Evolutionary conservation across 2,329 filamentous ascomycete species (phyloP).

Genomic region (Pochonia chlamydosporia): DNA sequence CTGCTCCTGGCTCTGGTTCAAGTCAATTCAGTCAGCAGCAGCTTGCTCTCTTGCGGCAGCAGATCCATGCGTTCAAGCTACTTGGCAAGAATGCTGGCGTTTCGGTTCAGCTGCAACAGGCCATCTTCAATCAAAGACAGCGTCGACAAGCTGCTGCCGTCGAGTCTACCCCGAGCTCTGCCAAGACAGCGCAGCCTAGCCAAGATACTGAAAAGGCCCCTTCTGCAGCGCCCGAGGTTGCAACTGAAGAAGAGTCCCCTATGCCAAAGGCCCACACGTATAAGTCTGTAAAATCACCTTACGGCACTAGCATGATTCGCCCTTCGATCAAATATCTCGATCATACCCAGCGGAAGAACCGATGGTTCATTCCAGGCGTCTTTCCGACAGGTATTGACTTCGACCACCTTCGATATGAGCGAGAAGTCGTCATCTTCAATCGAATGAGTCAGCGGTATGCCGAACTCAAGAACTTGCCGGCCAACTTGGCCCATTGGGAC

Average conservation of each 20-base stretch:
- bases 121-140: constrained; percentile 70
- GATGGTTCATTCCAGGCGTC: constrained; percentile 77
- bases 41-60: constrained; percentile 68
- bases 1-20: constrained; percentile 25
- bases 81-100: constrained; percentile 83
- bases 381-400: constrained; percentile 86
- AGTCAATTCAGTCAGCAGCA: constrained; percentile 74
- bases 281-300: constrained; percentile 71
- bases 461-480: constrained; percentile 77
- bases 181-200: constrained; percentile 22
- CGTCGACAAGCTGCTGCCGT: constrained; percentile 52
- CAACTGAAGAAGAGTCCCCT: constrained; percentile 24
- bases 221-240: constrained; percentile 30
- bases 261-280: constrained; percentile 47
- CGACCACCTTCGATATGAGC: constrained; percentile 77
- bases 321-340: constrained; percentile 70
- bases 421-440: constrained; percentile 85
- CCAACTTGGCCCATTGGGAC: constrained; percentile 85
- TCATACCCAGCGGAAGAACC: constrained; percentile 69
- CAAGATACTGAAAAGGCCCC: constrained; percentile 29
- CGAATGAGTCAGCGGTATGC: constrained; percentile 78
- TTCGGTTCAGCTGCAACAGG: constrained; percentile 71
- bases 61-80: constrained; percentile 88
- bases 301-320: constrained; percentile 47
- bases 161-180: constrained; percentile 36